Evolutionary conservation across 78 protist genomes (phyloP).

Genomic region (Emiliania huxleyi): DNA sequence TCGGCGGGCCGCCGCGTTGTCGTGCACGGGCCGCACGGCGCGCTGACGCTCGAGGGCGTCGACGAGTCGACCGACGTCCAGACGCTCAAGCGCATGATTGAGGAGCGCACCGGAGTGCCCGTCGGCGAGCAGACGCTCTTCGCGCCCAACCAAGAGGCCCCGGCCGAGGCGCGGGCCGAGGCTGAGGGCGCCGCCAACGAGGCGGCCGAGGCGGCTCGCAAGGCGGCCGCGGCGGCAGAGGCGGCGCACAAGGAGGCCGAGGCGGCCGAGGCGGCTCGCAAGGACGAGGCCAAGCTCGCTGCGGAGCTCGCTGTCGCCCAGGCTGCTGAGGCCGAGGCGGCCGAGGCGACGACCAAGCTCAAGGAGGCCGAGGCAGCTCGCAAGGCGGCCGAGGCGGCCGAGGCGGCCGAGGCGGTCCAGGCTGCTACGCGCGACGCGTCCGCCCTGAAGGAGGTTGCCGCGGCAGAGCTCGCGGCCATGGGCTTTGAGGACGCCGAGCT

Average conservation of each 20-base stretch:
- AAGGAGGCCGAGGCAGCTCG: neutral
- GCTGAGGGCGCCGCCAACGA: neutral
- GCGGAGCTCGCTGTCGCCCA: too few species aligned
- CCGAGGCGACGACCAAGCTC: neutral
- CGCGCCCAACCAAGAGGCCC: neutral
- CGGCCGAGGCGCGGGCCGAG: neutral
- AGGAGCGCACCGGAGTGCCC: too few species aligned
- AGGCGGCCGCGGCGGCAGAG: neutral
- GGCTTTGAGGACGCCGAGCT: neutral
- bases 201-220: neutral
- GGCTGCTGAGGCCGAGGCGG: neutral
- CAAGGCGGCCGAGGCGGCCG: neutral
- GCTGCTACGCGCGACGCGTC: neutral
- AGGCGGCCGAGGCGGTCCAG: neutral
- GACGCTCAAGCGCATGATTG: too few species aligned
- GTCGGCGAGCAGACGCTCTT: neutral
- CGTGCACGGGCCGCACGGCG: too few species aligned
- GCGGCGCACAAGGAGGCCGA: neutral
- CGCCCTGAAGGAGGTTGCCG: neutral
- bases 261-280: neutral
- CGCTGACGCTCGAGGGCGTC: too few species aligned
- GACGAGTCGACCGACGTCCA: too few species aligned
- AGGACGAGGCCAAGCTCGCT: neutral
- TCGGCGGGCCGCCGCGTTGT: neutral
- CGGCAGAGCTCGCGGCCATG: neutral